Percentiles rank a stretch among this genome's conserved stretches.
These are phyloP conservation scores for Lodderomyces beijingensis DNA, from an alignment of 1,139 yeast species.

Conservation along the genomic window DNA sequence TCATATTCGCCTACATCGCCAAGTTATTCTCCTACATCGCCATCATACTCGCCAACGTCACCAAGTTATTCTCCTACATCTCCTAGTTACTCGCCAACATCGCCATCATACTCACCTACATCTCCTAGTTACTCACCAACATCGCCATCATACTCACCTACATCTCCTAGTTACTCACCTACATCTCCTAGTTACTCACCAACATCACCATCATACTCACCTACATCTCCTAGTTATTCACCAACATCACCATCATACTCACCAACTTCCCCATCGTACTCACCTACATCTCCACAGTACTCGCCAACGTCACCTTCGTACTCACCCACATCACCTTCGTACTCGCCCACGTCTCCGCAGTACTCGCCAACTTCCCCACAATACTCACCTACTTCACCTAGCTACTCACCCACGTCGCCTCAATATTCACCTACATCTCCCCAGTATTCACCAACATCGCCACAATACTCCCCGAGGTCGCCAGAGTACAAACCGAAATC, in stretches of 20 bases:
- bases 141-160: slow-evolving; percentile 58
- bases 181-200: slow-evolving; percentile 48
- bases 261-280: slow-evolving; percentile 58
- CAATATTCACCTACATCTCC: slow-evolving; percentile 48
- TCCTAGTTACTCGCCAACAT: slow-evolving; percentile 52
- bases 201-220: slow-evolving; percentile 62
- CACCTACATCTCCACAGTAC: slow-evolving; percentile 49
- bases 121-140: slow-evolving; percentile 70
- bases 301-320: slow-evolving; percentile 67
- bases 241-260: slow-evolving; percentile 64
- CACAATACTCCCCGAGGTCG: slow-evolving; percentile 58
- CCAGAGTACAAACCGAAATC: slow-evolving; percentile 53
- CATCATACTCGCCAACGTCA: slow-evolving; percentile 68
- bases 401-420: slow-evolving; percentile 74
- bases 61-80: slow-evolving; percentile 71
- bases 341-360: slow-evolving; percentile 58
- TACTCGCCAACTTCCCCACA: slow-evolving; percentile 71
- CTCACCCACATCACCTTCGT: slow-evolving; percentile 71
- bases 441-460: slow-evolving; percentile 52
- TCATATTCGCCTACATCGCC: slow-evolving; percentile 55
- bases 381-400: slow-evolving; percentile 71
- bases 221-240: slow-evolving; percentile 68
- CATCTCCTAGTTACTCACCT: slow-evolving; percentile 30
- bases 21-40: slow-evolving; percentile 55
- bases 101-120: slow-evolving; percentile 71